These are phyloP conservation scores for Eutrema heterophyllum DNA, from an alignment of 345 rosid species.

Conservation along the genomic window DNA sequence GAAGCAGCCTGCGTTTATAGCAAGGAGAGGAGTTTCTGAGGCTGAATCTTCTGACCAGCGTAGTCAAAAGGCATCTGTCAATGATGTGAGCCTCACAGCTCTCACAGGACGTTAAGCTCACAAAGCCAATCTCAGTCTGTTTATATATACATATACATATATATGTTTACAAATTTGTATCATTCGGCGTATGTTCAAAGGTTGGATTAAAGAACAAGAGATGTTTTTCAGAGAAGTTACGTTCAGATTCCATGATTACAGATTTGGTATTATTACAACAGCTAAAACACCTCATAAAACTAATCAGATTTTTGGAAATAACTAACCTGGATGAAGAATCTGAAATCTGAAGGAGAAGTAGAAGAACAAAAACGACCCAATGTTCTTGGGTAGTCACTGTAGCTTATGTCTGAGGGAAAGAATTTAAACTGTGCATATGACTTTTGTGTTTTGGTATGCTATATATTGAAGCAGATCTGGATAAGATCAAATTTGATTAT, in stretches of 20 bases:
- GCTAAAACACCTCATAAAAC: not conserved
- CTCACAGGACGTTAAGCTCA: constrained; percentile 23
- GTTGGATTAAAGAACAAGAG: not conserved
- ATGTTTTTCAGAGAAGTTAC: not conserved
- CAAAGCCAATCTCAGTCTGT: not conserved
- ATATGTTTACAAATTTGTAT: not conserved
- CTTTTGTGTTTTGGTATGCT: not conserved
- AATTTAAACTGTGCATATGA: not conserved
- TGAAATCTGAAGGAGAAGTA: not conserved
- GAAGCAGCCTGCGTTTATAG: constrained; percentile 29
- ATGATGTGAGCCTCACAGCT: constrained; percentile 31
- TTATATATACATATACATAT: not conserved
- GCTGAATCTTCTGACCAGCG: constrained; percentile 29
- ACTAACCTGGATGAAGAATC: constrained; percentile 6
- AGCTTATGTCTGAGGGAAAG: not conserved
- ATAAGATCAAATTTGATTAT: not conserved
- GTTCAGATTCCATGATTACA: not conserved
- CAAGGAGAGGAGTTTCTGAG: constrained; percentile 8
- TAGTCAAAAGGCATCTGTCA: constrained; percentile 24
- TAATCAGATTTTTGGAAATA: no score
- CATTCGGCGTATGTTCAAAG: not conserved
- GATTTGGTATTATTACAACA: not conserved
- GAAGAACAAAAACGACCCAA: not conserved
- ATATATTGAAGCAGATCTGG: not conserved
- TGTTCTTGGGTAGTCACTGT: not conserved